These are phyloP conservation scores for Grigorovia humatica DNA, from an alignment of 805 yeast genomes.

Conservation along the genomic window DNA sequence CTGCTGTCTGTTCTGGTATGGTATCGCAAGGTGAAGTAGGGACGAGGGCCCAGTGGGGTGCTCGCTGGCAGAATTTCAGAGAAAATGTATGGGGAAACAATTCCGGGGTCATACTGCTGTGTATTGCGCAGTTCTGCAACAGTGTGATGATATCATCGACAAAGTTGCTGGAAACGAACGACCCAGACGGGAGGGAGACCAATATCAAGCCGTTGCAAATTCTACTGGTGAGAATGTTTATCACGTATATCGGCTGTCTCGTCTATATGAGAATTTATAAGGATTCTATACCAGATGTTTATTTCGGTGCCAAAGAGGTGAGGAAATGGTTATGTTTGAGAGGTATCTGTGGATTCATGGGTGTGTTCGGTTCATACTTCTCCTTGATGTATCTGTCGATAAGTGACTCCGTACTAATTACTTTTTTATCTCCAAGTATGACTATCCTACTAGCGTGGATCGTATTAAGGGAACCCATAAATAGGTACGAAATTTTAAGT, in stretches of 20 bases:
- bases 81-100: slow-evolving; percentile 25
- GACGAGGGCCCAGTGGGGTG: neutral
- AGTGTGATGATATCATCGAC: slow-evolving; percentile 69
- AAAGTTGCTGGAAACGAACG: slow-evolving; percentile 56
- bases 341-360: slow-evolving; percentile 67
- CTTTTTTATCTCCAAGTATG: slow-evolving; percentile 67
- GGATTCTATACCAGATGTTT: slow-evolving; percentile 41
- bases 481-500: slow-evolving; percentile 57
- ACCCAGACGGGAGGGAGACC: slow-evolving; percentile 29
- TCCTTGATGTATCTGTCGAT: slow-evolving; percentile 64
- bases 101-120: slow-evolving; percentile 47
- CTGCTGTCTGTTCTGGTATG: neutral
- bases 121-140: slow-evolving; percentile 62
- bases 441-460: slow-evolving; percentile 67
- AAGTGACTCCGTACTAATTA: slow-evolving; percentile 72
- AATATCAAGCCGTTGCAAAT: slow-evolving; percentile 66
- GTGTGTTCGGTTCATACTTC: slow-evolving; percentile 71
- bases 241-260: slow-evolving; percentile 54
- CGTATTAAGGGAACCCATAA: slow-evolving; percentile 54
- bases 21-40: neutral
- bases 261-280: slow-evolving; percentile 42
- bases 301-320: slow-evolving; percentile 57
- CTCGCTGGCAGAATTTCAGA: slow-evolving; percentile 3
- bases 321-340: slow-evolving; percentile 47
- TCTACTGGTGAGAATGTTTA: slow-evolving; percentile 62